Evolutionary conservation across 192 early-diverging fungal species (phyloP), one percentile per base, ranked within the genome.

Genomic region (Coemansia aciculifera): DNA sequence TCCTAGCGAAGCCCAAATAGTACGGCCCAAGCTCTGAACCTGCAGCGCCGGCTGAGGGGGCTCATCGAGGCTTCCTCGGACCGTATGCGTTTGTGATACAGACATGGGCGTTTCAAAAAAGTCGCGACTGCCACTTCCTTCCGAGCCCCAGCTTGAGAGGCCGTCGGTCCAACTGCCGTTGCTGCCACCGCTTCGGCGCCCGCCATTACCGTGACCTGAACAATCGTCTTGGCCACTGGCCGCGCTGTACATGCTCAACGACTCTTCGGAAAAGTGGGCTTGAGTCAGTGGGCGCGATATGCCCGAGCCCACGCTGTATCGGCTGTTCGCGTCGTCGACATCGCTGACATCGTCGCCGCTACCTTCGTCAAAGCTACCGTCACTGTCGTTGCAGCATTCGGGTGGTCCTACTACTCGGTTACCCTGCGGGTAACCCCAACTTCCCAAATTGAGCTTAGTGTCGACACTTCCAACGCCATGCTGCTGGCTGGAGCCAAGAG

Each of bases 211-310:
- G 36, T 62, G 29, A 4, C 48, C 71, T 66, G 57, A 42, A 3
- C 34, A 19, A 19, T 36, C 59, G 24, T 63, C 76, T 19, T 51
- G 48, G 17, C 49, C 67, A 61, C 67, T 79, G 21, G 49, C 48
- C 0, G 71, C 77, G 42, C 73, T 79, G 57, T 70, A 75, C 13
- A 62, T 52, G 44, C 78, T 71, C 17, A 71, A 63, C 10, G 78
- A 74, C 13, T 48, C 62, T 19, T 64, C 78, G 4, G 78, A 74
- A n/a, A 57, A 52, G 34, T 19, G 43, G 4, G 49, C 42, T 40
- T 76, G 74, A 5, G 74, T 76, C 59, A 76, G 49, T 34, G 69
- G 74, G 2, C 56, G 54, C 5, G 63, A 67, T 32, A 66, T 46
- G 9, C 38, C 69, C 17, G 61, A 67, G 10, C 46, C 68, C 3